Conservation (phyloP, 148 eudicot species). For the Vaccinium darrowii region DNA sequence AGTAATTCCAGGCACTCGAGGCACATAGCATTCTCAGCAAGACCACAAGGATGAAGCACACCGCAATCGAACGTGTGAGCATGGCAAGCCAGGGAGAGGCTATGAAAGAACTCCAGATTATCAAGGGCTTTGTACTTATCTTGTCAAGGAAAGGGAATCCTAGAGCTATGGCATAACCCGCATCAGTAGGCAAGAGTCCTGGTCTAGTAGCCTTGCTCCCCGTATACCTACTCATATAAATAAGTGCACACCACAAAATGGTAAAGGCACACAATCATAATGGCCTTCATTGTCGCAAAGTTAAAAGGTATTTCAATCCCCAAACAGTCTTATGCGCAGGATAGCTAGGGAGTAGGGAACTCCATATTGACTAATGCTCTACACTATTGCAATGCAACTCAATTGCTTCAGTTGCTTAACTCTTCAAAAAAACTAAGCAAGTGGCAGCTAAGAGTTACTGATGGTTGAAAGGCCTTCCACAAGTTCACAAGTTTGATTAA, state of each 20-base stretch:
- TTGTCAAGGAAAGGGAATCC: neutral
- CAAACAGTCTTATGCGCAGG: neutral
- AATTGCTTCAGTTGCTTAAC: neutral
- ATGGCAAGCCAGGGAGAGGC: neutral
- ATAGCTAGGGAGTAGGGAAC: neutral
- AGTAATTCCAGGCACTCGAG: neutral
- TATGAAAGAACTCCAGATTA: neutral
- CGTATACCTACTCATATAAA: neutral
- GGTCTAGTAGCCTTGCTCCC: neutral
- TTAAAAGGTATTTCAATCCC: neutral
- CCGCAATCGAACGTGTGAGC: neutral
- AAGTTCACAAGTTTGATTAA: neutral
- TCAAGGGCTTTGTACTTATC: neutral
- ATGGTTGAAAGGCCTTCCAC: neutral
- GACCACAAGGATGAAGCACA: neutral
- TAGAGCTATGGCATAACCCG: neutral
- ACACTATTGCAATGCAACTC: neutral
- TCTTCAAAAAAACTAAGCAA: slow-evolving; percentile 2
- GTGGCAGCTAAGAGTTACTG: neutral
- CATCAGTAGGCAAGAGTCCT: neutral
- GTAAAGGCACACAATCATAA: neutral
- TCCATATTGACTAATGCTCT: neutral
- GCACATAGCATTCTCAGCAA: neutral
- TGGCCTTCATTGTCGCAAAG: neutral
- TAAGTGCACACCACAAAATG: neutral